Percentiles rank a stretch among this genome's conserved stretches.
Evolutionary conservation across 2,329 filamentous ascomycete genomes (phyloP).

Genomic region (Biscogniauxia mediterranea): DNA sequence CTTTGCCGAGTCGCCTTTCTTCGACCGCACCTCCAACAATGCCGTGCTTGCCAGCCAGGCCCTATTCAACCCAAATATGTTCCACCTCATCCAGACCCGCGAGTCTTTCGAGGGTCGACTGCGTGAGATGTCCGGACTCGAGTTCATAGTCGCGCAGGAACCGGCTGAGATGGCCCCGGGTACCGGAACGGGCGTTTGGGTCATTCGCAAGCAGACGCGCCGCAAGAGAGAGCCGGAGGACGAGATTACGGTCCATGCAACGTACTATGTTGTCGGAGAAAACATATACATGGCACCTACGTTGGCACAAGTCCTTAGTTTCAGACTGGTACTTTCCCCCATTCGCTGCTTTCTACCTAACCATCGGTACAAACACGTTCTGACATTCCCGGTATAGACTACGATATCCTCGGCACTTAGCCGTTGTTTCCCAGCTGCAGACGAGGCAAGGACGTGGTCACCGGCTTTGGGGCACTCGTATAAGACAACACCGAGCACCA

Average conservation of each 20-base stretch:
- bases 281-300: constrained; percentile 67
- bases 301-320: constrained; percentile 57
- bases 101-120: constrained; percentile 63
- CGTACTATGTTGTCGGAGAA: constrained; percentile 64
- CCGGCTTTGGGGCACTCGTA: constrained; percentile 55
- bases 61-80: constrained; percentile 59
- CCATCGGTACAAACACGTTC: constrained; percentile 2
- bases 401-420: constrained; percentile 55
- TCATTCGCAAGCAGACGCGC: constrained; percentile 66
- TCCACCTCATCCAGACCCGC: constrained; percentile 56
- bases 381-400: constrained; percentile 37
- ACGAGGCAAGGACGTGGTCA: constrained; percentile 53
- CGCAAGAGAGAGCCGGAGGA: constrained; percentile 57
- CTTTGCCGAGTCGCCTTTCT: constrained; percentile 67
- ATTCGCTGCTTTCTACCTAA: constrained; percentile 4
- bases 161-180: constrained; percentile 62
- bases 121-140: constrained; percentile 63
- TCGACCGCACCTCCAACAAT: constrained; percentile 67
- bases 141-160: constrained; percentile 65
- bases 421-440: constrained; percentile 50
- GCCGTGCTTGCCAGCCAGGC: constrained; percentile 61
- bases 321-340: constrained; percentile 50
- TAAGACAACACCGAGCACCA: constrained; percentile 35
- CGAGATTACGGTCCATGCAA: constrained; percentile 57
- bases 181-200: constrained; percentile 64